Conservation (phyloP, 257 asterid genomes). For the Solanum arcanum region DNA sequence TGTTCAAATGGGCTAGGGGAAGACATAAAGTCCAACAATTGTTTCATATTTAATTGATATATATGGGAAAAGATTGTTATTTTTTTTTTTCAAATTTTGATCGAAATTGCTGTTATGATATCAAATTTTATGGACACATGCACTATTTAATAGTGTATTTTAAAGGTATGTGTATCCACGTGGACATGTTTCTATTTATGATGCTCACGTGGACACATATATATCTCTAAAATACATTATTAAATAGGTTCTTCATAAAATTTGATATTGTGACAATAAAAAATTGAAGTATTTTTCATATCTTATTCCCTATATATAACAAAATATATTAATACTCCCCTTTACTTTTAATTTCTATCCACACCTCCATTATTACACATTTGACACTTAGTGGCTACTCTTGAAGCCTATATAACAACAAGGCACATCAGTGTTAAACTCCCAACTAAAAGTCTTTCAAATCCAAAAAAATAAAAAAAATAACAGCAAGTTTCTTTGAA, state of each 20-base stretch:
- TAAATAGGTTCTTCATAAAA: too few species aligned
- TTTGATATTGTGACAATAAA: too few species aligned
- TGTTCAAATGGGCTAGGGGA: neutral
- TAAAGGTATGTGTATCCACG: too few species aligned
- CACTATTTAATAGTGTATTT: too few species aligned
- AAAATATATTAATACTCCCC: neutral
- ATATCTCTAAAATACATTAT: too few species aligned
- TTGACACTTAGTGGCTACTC: neutral
- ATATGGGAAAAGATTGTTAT: neutral
- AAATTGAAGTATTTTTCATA: too few species aligned
- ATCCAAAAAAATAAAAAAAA: neutral
- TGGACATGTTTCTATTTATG: too few species aligned
- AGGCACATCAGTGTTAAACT: neutral
- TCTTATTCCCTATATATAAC: neutral
- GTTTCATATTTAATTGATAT: too few species aligned
- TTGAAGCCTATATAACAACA: neutral
- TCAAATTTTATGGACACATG: too few species aligned
- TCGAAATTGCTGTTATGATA: too few species aligned
- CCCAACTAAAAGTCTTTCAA: neutral
- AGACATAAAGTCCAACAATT: neutral
- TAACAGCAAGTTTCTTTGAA: neutral
- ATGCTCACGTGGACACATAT: too few species aligned
- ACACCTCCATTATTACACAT: neutral
- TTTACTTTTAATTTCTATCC: neutral
- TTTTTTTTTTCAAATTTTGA: rapidly evolving